Evolutionary conservation across 2,329 filamentous ascomycete species (phyloP).

Genomic region (Lasiodiplodia gonubiensis): DNA sequence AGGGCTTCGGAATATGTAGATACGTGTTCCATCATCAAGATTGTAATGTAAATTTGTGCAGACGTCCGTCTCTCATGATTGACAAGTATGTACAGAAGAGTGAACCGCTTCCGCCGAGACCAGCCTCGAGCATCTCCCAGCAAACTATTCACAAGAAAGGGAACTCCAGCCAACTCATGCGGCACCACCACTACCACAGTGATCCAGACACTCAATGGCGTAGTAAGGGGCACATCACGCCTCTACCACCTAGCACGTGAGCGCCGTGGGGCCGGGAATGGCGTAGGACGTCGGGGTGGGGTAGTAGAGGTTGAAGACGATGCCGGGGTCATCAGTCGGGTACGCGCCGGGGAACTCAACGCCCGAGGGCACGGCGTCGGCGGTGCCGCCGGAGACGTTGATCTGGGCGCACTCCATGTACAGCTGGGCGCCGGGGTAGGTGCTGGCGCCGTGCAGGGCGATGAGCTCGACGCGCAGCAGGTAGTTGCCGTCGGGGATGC

Average conservation of each 20-base stretch:
- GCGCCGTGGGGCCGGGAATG: constrained; percentile 44
- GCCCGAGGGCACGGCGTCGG: constrained; percentile 37
- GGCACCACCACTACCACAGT: not conserved
- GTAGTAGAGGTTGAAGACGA: constrained; percentile 52
- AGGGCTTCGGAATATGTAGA: not conserved
- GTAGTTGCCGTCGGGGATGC: constrained; percentile 49
- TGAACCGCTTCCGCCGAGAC: not conserved
- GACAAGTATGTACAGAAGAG: constrained; percentile 12
- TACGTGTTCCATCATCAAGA: not conserved
- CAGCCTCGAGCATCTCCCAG: not conserved
- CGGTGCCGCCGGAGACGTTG: constrained; percentile 37
- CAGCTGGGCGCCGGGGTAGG: constrained; percentile 48
- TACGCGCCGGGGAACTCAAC: constrained; percentile 59
- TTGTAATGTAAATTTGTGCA: not conserved
- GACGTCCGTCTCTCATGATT: not conserved
- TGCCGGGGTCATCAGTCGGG: constrained; percentile 54
- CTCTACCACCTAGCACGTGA: constrained; percentile 51
- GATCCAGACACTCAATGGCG: not conserved
- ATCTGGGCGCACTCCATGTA: constrained; percentile 52
- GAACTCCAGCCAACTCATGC: not conserved
- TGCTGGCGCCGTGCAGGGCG: constrained; percentile 50
- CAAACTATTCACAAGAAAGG: not conserved
- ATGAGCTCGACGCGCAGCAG: constrained; percentile 53
- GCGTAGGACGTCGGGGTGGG: constrained; percentile 41
- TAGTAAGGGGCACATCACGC: not conserved